Percentiles rank a stretch among this genome's conserved stretches.
phyloP scores from a whole-genome alignment of 2,329 filamentous ascomycete genomes.

The Colletotrichum tamarilloi region DNA sequence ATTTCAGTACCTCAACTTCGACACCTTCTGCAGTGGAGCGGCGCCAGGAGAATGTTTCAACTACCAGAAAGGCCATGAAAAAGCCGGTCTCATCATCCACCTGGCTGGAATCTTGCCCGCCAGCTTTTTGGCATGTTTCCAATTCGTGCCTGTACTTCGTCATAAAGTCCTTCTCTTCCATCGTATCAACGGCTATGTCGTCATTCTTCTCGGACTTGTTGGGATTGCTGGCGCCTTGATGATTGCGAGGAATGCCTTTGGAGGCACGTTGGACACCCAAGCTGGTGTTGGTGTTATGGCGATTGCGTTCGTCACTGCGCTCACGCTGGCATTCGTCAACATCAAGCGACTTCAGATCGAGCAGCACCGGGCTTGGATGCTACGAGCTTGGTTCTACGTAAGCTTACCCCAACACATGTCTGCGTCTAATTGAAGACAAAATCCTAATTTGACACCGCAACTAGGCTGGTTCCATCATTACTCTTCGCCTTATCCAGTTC shows the following conservation, averaged over 20 bases:
- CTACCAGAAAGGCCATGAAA: conserved; percentile 44
- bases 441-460: neutral
- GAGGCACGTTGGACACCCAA: conserved; percentile 64
- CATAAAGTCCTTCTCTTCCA: conserved; percentile 64
- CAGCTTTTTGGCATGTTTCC: conserved; percentile 54
- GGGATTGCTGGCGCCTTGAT: conserved; percentile 62
- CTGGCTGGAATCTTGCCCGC: conserved; percentile 57
- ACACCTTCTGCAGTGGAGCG: conserved; percentile 40
- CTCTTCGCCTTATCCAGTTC: conserved; percentile 58
- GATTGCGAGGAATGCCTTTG: conserved; percentile 62
- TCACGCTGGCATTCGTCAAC: conserved; percentile 63
- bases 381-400: conserved; percentile 64
- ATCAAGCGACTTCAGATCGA: conserved; percentile 71
- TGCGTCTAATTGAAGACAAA: accelerated
- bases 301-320: conserved; percentile 54
- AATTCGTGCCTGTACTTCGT: conserved; percentile 60
- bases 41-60: conserved; percentile 50
- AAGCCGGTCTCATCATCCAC: conserved; percentile 58
- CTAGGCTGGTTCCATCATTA: conserved; percentile 60
- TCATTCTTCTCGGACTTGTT: conserved; percentile 59
- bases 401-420: conserved; percentile 9
- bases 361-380: conserved; percentile 73
- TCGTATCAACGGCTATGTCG: conserved; percentile 68
- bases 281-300: conserved; percentile 53
- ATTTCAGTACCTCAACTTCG: conserved; percentile 57